Percentiles rank a stretch among this genome's conserved stretches.
Conservation (phyloP, 305 asterid species). For the Fraxinus xanthoxyloides region DNA sequence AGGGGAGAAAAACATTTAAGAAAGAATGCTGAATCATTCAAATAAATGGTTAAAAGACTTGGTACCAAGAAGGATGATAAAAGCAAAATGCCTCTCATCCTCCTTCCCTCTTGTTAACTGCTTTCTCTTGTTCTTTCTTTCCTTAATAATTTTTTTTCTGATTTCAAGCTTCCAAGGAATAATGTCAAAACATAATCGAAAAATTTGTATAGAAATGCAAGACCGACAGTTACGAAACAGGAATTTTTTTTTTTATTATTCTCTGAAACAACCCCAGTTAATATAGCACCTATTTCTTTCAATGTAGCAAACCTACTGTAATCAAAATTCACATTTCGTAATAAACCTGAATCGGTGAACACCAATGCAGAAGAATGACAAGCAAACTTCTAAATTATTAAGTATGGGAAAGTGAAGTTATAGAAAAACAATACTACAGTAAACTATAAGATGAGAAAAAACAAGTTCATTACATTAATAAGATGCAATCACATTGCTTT, state of each 20-base stretch:
- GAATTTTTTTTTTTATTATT: not conserved
- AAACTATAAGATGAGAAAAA: not conserved
- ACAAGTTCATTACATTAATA: not conserved
- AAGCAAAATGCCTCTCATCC: not conserved
- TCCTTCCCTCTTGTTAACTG: constrained; percentile 6
- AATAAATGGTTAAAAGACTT: constrained; percentile 6
- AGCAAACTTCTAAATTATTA: not conserved
- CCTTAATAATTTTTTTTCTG: not conserved
- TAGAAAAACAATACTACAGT: not conserved
- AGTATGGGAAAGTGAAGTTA: not conserved
- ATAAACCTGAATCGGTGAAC: not conserved
- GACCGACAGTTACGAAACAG: not conserved
- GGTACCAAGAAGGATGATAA: constrained; percentile 14
- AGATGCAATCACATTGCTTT: not conserved
- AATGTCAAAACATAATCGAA: not conserved
- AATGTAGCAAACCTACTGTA: not conserved
- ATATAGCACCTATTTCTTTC: not conserved
- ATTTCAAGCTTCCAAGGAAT: not conserved
- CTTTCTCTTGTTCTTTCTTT: not conserved
- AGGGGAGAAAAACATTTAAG: constrained; percentile 24
- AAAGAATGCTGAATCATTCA: constrained; percentile 16
- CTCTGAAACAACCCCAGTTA: not conserved
- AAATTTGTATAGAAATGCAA: not conserved
- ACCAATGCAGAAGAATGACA: not conserved
- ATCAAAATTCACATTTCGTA: not conserved